Evolutionary conservation across 768 basidiomycete genomes (phyloP), one percentile per base, ranked within the genome.

Genomic region (Lactifluus pinguis): DNA sequence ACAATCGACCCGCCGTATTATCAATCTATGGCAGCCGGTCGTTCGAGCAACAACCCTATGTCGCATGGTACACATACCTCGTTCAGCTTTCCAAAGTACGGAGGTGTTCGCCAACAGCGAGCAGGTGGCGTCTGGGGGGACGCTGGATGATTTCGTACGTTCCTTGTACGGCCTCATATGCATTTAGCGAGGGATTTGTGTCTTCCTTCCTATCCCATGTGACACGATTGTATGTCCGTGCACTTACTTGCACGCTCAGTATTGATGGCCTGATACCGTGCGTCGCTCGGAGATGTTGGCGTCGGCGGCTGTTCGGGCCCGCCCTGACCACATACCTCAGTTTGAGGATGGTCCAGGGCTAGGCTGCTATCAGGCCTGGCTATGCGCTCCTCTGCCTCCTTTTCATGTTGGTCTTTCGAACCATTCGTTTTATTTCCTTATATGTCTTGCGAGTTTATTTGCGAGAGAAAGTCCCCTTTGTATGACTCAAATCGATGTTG

Each of bases 121-220:
- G 54, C 60, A 30, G 53, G 64, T 51, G 63, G 65, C 9, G 53
- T 66, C 30, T 66, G 65, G 65, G 65, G 65, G 6, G 58, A 60
- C 41, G 63, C 59, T 4, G 65, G 65, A 57, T 66, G 50, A 64
- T 55, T 42, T 25, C 30, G 9, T 17, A 36, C 48, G 13, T 53
- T 58, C 50, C 17, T 54, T 30, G 13, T 17, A 39, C n/a, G 45
- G 39, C 34, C 32, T 42, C 30, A 52, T 53, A 32, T 60, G 49
- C 59, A 44, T 19, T n/a, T 44, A 53, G 47, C 49, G 51, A 58
- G 49, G 53, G 49, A 49, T 44, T 29, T 13, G n/a, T 44, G 45
- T 53, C 56, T 58, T 58, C 57, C 44, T 51, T 53, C 34, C 47
- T 49, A 42, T 49, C 47, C 29, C 60, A 53, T 44, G 45, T 38